These are phyloP conservation scores for Nicotiana obtusifolia DNA, from an alignment of 257 asterid species.

Conservation along the genomic window DNA sequence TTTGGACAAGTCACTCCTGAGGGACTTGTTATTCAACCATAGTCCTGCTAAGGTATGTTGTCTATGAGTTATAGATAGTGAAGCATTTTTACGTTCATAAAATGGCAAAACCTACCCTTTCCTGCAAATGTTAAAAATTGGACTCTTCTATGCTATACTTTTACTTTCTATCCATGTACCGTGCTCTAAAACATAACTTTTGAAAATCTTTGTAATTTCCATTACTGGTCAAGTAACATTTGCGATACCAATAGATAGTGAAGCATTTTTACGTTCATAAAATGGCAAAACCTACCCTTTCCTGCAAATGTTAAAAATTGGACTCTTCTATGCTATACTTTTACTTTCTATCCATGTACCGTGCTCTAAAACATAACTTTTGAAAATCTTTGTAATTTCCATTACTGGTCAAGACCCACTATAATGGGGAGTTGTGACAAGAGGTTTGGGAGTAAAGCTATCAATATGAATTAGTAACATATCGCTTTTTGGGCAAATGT, in stretches of 20 bases:
- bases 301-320: neutral
- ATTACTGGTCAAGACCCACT: neutral
- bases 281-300: neutral
- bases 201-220: neutral
- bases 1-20: constrained; percentile 66
- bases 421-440: neutral
- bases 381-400: neutral
- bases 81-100: neutral
- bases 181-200: neutral
- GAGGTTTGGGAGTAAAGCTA: neutral
- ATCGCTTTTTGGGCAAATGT: neutral
- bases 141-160: neutral
- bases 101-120: neutral
- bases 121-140: neutral
- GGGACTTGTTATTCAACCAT: constrained; percentile 84
- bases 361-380: neutral
- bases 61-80: neutral
- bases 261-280: neutral
- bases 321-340: neutral
- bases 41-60: constrained; percentile 80
- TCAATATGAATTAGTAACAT: neutral
- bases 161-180: neutral
- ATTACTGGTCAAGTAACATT: too few species aligned
- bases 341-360: neutral
- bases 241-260: neutral